Conservation (phyloP, 2,329 filamentous ascomycete genomes). For the Sclerotinia borealis region DNA sequence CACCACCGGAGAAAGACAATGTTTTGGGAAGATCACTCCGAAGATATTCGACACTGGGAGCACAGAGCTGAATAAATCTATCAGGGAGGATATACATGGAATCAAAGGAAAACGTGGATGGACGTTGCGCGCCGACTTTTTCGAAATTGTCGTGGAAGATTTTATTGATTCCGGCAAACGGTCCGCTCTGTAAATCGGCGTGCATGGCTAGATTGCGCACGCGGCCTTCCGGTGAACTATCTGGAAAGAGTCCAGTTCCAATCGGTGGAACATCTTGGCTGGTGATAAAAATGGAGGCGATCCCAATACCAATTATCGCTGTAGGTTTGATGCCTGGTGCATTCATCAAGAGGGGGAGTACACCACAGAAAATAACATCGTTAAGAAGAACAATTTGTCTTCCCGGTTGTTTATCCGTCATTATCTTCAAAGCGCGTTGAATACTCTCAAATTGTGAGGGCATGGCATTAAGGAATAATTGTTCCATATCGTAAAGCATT, state of each 20-base stretch:
- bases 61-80: background rate
- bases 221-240: slow-evolving; percentile 34
- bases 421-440: background rate
- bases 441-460: background rate
- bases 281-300: slow-evolving; percentile 32
- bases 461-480: background rate
- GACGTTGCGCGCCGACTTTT: slow-evolving; percentile 25
- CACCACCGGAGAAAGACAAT: background rate
- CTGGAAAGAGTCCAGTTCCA: slow-evolving; percentile 35
- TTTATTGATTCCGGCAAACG: background rate
- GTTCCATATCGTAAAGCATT: background rate
- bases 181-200: slow-evolving; percentile 7
- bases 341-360: slow-evolving; percentile 29
- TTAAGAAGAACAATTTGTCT: background rate
- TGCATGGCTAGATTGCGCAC: slow-evolving; percentile 31
- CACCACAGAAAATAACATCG: background rate
- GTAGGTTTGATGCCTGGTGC: slow-evolving; percentile 34
- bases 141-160: slow-evolving; percentile 14
- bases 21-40: background rate
- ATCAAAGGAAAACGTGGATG: slow-evolving; percentile 22
- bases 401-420: background rate
- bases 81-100: slow-evolving; percentile 5
- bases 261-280: slow-evolving; percentile 38
- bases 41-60: background rate
- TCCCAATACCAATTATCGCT: slow-evolving; percentile 37